Evolutionary conservation across 1,139 yeast species (phyloP).

Genomic region (Kodamaea sp.): DNA sequence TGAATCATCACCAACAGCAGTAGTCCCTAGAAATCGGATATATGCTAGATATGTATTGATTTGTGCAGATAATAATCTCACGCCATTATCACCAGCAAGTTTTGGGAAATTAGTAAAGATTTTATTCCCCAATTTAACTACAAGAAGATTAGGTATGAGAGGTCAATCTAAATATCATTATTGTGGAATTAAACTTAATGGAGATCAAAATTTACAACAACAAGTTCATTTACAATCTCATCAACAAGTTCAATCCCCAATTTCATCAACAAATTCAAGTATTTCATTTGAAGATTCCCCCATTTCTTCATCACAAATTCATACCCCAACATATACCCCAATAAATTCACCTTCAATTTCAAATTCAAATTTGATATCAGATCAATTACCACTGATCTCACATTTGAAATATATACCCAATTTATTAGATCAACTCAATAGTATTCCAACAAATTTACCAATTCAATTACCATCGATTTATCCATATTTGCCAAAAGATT

Average conservation of each 20-base stretch:
- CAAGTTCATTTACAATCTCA: constrained; percentile 7
- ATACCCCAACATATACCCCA: constrained; percentile 17
- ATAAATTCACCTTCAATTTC: constrained; percentile 17
- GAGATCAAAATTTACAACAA: constrained; percentile 33
- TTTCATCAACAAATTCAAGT: constrained; percentile 20
- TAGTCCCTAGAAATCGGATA: constrained; percentile 78
- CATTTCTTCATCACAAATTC: constrained; percentile 11
- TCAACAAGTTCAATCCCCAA: constrained; percentile 22
- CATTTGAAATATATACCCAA: constrained; percentile 36
- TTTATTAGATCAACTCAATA: constrained; percentile 27
- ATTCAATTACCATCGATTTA: constrained; percentile 52
- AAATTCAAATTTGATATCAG: constrained; percentile 13
- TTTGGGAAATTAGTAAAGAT: constrained; percentile 80
- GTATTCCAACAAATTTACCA: constrained; percentile 18
- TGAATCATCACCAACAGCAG: constrained; percentile 60
- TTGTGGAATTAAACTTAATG: constrained; percentile 72
- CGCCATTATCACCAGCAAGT: constrained; percentile 82
- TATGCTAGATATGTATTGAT: constrained; percentile 75
- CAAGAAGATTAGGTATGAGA: constrained; percentile 82
- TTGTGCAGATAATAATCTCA: constrained; percentile 63
- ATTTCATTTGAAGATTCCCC: constrained; percentile 16
- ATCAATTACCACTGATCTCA: constrained; percentile 18
- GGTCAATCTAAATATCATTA: constrained; percentile 91
- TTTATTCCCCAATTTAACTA: constrained; percentile 69
- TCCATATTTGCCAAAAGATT: constrained; percentile 45